Evolutionary conservation across 805 yeast species (phyloP).

Genomic region (Candida oleophila): DNA sequence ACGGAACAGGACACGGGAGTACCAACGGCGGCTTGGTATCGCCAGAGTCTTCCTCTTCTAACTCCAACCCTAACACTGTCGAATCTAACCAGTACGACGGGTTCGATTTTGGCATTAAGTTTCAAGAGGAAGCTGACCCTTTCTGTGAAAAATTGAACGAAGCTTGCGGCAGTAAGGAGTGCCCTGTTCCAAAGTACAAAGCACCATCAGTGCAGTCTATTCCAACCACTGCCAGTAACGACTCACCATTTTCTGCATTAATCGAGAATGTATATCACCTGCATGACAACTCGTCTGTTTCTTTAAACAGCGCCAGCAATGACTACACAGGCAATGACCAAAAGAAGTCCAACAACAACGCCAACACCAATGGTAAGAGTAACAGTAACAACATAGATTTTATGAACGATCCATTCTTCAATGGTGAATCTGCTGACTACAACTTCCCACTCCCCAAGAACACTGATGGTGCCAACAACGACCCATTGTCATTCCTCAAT

Average conservation of each 20-base stretch:
- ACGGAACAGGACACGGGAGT: conserved; percentile 5
- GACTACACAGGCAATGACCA: no score
- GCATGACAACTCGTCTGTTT: background rate
- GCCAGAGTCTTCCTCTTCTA: conserved; percentile 22
- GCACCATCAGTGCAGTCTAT: conserved; percentile 7
- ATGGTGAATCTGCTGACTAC: conserved; percentile 9
- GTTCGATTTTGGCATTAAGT: conserved; percentile 25
- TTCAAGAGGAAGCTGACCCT: conserved; percentile 67
- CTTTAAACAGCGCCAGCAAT: background rate
- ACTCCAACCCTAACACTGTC: conserved; percentile 15
- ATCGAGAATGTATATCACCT: background rate
- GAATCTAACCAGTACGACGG: conserved; percentile 12
- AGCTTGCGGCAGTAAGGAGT: conserved; percentile 78
- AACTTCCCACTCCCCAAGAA: conserved; percentile 9
- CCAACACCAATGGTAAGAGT: background rate
- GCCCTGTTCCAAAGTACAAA: conserved; percentile 59
- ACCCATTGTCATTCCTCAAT: conserved; percentile 48
- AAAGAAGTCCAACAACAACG: background rate
- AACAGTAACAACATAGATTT: conserved; percentile 8
- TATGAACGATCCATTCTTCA: conserved; percentile 17
- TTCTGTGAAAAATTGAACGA: conserved; percentile 75
- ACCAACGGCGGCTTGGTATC: conserved; percentile 20
- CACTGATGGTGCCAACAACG: conserved; percentile 19
- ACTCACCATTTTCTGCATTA: conserved; percentile 5
- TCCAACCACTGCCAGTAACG: background rate